Base-by-base conservation (phyloP, 192 early-diverging fungal genomes). In the Paraglomus occultum region DNA sequence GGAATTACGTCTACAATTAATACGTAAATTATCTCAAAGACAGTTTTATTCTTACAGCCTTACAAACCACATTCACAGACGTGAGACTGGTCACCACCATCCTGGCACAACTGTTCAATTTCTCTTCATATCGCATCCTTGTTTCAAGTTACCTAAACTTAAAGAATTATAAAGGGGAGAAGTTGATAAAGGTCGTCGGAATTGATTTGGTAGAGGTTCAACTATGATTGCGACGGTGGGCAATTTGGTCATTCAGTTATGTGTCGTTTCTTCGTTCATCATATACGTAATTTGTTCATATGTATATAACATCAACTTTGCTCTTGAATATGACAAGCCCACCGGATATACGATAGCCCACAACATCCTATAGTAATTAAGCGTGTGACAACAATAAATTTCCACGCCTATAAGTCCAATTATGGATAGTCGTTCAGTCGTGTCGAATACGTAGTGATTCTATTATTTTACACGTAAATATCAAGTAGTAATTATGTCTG, bases 1-100 rank as follows among this genome's bases (percentile, higher is more conserved):
- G 78, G 90, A 95, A 82, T 85, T 93, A 95, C 97, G 49, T 95
- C 92, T 58, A 91, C 88, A 62, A 98, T 97, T 79, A 99, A 99
- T 81, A 99, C 77, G 82, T 91, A 46, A 87, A 80, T 40, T 89
- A 92, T 64, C 84, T 99, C 20, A 80, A 78, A 31, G 91, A 98
- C 80, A 97, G 97, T 76, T 61, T 99, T 40, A 88, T 99, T 63
- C 92, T 5, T 99, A 99, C 71, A 66, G 94, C 15, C 82, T 97
- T 8, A 94, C 93, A 9, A 89, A 89, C 78, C 97, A 99, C 79
- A 96, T 99, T 61, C 97, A 99, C 77, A 96, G 98, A 79, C 84
- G 89, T 53, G 97, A 99, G 78, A 86, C 97, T 51, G 85, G 87
- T 11, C 84, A 89, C 72, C 31, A 31, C n/a, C 94, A 93, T 49